These are phyloP conservation scores for Kodamaea sp. DNA, from an alignment of 1,139 yeast species.

Conservation along the genomic window DNA sequence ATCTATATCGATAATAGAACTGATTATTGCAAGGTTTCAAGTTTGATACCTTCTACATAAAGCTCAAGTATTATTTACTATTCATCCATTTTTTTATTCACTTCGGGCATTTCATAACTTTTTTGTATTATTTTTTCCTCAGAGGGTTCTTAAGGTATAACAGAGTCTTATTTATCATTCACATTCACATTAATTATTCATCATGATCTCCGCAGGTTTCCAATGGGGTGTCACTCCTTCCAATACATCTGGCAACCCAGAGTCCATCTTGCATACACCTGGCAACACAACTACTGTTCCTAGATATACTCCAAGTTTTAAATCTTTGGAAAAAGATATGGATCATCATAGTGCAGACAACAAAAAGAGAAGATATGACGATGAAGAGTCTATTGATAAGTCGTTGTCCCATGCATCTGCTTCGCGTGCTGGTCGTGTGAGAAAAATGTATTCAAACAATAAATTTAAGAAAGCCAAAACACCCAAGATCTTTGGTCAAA, in stretches of 20 bases:
- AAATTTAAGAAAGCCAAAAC: conserved; percentile 33
- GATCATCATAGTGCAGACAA: conserved; percentile 1
- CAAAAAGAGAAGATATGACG: conserved; percentile 18
- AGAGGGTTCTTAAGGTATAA: too few species aligned
- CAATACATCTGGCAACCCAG: background rate
- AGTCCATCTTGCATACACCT: background rate
- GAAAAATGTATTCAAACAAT: conserved; percentile 4
- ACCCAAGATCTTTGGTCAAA: conserved; percentile 46
- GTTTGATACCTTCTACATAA: too few species aligned
- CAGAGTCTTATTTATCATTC: too few species aligned
- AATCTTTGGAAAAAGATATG: conserved; percentile 1
- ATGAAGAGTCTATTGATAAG: conserved; percentile 10
- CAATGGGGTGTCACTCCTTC: conserved; percentile 27
- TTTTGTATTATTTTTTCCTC: too few species aligned
- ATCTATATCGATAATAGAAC: too few species aligned
- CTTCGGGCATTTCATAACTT: too few species aligned
- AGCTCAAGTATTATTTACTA: too few species aligned
- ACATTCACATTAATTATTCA: background rate
- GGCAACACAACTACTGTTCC: conserved; percentile 9
- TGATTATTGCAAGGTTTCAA: too few species aligned
- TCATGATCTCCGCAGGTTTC: conserved; percentile 32
- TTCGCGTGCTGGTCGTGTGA: background rate
- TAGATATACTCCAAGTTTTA: conserved; percentile 15
- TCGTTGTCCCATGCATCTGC: conserved; percentile 2
- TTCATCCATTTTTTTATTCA: too few species aligned